Evolutionary conservation across 208 protist species (phyloP), one percentile per base, ranked within the genome.

Genomic region (Trypanosoma grayi): DNA sequence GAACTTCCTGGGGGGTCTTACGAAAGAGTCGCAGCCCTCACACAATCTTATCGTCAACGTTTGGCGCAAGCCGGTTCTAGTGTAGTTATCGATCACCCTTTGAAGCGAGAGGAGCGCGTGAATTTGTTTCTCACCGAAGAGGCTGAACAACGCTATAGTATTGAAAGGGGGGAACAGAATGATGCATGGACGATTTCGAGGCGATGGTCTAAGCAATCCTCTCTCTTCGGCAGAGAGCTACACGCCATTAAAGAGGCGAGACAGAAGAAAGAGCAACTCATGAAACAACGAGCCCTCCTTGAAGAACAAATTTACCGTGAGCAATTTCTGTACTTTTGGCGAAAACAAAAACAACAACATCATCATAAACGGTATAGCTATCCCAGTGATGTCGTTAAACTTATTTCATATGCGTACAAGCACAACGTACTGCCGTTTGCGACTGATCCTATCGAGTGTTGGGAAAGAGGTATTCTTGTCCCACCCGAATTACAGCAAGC

Each of bases 231-330:
- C 14, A 20, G 28, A 2, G 48, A 62, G 40, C 34, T 62, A 41
- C 5, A 14, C 10, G 14, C 33, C 4, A 46, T 70, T 16, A 48
- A 36, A 10, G 34, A 50, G 31, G 22, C 9, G 6, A 22, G 40
- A 24, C 2, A 44, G 20, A 61, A 45, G 30, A 56, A 25, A 31
- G 37, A n/a, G 13, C 5, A 60, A 47, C 20, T 40, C 24, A 22
- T 5, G 4, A 62, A 46, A 27, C 4, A 62, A 34, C 20, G 34
- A 41, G 11, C 33, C 10, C 25, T 46, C 34, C n/a, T 70, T 31
- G 44, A 63, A 36, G 22, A 55, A 18, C 44, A 70, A 36, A 16
- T 70, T 25, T 70, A 70, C 48, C 64, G 64, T 37, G 54, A 70
- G 37, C 39, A 56, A 48, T 70, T 70, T 52, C 20, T 61, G 25